Evolutionary conservation across 2,329 filamentous ascomycete species (phyloP).

Genomic region (Curvularia spicifera): DNA sequence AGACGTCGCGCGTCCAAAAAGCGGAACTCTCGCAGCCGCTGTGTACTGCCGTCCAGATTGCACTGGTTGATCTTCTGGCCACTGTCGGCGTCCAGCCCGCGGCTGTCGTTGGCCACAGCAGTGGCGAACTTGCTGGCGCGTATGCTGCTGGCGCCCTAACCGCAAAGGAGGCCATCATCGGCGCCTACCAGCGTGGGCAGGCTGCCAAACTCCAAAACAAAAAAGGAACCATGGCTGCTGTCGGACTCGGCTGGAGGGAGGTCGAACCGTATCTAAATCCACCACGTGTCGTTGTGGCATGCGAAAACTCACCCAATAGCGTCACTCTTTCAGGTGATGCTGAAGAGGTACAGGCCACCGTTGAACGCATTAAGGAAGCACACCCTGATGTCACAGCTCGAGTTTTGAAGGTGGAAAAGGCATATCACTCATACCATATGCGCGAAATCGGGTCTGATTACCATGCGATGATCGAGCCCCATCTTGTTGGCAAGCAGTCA

Average conservation of each 20-base stretch:
- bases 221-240: conserved; percentile 23
- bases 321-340: conserved; percentile 35
- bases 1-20: too few species aligned
- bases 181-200: conserved; percentile 27
- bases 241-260: conserved; percentile 13
- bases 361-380: conserved; percentile 14
- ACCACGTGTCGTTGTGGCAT: conserved; percentile 11
- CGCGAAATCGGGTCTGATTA: conserved; percentile 18
- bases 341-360: conserved; percentile 1
- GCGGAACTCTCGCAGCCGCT: conserved; percentile 5
- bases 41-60: conserved; percentile 34
- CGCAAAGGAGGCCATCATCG: conserved; percentile 22
- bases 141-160: conserved; percentile 44
- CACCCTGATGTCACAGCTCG: conserved; percentile 31
- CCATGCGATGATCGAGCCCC: neutral
- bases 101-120: conserved; percentile 48
- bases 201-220: neutral
- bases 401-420: conserved; percentile 26
- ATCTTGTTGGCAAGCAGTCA: neutral
- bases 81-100: conserved; percentile 18
- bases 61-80: conserved; percentile 19
- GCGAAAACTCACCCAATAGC: conserved; percentile 25
- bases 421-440: conserved; percentile 44
- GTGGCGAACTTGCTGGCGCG: conserved; percentile 52
- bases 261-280: conserved; percentile 2